Base-by-base conservation (phyloP, 495 filamentous ascomycete genomes). In the Podospora comata region DNA sequence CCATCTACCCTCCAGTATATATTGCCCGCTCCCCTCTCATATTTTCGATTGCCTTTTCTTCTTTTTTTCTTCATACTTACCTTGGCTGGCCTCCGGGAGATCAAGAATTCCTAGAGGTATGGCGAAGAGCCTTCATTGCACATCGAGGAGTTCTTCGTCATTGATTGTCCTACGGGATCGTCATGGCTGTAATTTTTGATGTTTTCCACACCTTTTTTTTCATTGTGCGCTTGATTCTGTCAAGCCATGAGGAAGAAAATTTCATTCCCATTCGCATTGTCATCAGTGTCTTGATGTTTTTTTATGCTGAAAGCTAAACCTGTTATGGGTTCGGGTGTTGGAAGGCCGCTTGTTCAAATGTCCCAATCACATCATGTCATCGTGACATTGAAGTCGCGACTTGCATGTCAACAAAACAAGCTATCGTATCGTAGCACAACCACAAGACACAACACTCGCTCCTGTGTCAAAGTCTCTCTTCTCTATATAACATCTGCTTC, bases 151-250 rank as follows among this genome's bases (percentile, higher is more conserved):
- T 69, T 69, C n/a, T 58, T 70, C 56, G 57, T 53, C 60, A 60
- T 77, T 67, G 70, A 78, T 77, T 79, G 76, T 74, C 76, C 76
- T 78, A 78, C 76, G 77, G 77, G 77, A 73, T 75, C 77, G 76
- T 78, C 70, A 66, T 67, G 73, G 74, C 74, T 72, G 71, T 44
- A 79, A 79, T 79, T 79, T 79, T 79, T 77, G 75, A 67, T 77
- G 55, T 68, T 67, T 58, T 65, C 44, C 13, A 67, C 9, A 48
- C 9, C 20, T 62, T 65, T 63, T 68, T 75, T 76, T 77, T 77
- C 75, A 66, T 71, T 77, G 23, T 77, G 72, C 23, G 65, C 68
- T 65, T 65, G 69, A 69, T 70, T 53, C 39, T 34, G n/a, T 5
- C 26, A 71, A 60, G 55, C 23, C 69, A 76, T 71, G 69, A 71